A percentile compares a stretch with the other conserved stretches of the same genome.
phyloP scores from a whole-genome alignment of 169 alveolate species.

The Plasmodium gonderi region DNA sequence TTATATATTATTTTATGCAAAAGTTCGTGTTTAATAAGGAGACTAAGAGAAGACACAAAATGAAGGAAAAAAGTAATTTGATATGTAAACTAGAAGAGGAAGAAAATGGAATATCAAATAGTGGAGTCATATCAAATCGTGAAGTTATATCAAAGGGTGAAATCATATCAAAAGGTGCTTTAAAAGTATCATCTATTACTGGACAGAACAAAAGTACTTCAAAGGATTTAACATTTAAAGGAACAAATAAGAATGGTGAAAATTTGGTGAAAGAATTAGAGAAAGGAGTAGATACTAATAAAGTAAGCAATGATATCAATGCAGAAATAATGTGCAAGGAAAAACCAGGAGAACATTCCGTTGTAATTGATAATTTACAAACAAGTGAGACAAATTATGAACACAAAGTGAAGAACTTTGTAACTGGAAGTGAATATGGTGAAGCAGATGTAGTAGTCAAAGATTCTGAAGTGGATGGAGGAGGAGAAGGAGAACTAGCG shows the following conservation, averaged over 20 bases:
- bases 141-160: too few species aligned
- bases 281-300: background rate
- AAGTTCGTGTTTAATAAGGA: conserved; percentile 39
- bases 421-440: too few species aligned
- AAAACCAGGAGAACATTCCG: too few species aligned
- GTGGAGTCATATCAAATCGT: background rate
- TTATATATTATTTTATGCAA: conserved; percentile 41
- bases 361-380: too few species aligned
- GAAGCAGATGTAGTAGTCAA: too few species aligned
- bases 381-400: too few species aligned
- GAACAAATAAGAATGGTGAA: background rate
- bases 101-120: background rate
- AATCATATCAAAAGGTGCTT: too few species aligned
- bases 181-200: too few species aligned
- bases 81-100: background rate
- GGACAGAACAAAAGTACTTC: too few species aligned
- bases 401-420: background rate
- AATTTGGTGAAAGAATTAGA: background rate
- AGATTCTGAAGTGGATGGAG: too few species aligned
- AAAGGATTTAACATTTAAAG: background rate
- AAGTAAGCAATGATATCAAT: background rate
- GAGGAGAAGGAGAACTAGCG: too few species aligned
- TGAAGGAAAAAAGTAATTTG: background rate
- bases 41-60: conserved; percentile 1
- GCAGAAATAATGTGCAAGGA: background rate